A percentile compares a stretch with the other conserved stretches of the same genome.
Evolutionary conservation across 2,329 filamentous ascomycete genomes (phyloP).

Genomic region (Lizonia empirigonia): DNA sequence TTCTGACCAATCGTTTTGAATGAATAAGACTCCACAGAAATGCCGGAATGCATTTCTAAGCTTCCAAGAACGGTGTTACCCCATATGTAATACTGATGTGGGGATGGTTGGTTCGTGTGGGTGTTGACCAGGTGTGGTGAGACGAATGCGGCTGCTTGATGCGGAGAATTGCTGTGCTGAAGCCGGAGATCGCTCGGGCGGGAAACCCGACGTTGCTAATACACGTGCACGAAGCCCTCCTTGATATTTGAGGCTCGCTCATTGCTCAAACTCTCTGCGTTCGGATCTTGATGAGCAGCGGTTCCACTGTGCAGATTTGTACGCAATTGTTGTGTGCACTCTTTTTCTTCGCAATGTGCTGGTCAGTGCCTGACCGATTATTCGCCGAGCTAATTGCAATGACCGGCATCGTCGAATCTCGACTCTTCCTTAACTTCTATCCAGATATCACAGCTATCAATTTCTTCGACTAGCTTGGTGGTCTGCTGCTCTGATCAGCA

Average conservation of each 20-base stretch:
- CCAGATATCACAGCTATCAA: background rate
- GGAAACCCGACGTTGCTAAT: background rate
- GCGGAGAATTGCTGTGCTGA: background rate
- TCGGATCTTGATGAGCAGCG: background rate
- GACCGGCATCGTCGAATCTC: background rate
- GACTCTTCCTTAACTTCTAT: slow-evolving; percentile 2
- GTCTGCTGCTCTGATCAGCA: background rate
- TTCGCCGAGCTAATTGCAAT: background rate
- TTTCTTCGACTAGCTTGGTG: background rate
- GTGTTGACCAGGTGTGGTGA: background rate
- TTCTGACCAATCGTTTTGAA: slow-evolving; percentile 2
- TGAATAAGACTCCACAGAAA: background rate
- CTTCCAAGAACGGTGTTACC: slow-evolving; percentile 6
- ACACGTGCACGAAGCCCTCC: too few species aligned
- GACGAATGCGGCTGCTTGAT: background rate
- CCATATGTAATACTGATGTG: slow-evolving; percentile 3
- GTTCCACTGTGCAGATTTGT: background rate
- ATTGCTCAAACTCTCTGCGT: too few species aligned
- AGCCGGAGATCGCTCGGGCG: background rate
- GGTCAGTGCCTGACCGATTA: slow-evolving; percentile 2
- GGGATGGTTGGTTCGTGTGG: background rate
- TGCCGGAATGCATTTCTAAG: slow-evolving; percentile 16
- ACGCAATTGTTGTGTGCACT: slow-evolving; percentile 10
- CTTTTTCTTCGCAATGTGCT: background rate
- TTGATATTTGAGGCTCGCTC: background rate